These are phyloP conservation scores for Remersonia thermophila DNA, from an alignment of 2,329 filamentous ascomycete species.

Conservation along the genomic window DNA sequence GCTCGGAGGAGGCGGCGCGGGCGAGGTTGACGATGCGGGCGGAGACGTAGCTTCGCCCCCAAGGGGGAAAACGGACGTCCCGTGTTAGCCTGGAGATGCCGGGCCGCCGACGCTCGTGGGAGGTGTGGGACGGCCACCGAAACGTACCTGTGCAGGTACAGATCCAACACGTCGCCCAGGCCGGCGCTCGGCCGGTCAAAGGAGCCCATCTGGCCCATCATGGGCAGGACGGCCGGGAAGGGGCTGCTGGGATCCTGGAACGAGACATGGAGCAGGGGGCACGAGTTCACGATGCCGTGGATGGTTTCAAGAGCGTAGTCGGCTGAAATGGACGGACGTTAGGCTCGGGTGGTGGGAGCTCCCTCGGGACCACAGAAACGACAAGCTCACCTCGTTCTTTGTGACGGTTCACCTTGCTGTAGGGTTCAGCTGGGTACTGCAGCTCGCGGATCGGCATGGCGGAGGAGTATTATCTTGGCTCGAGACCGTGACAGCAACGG, in stretches of 20 bases:
- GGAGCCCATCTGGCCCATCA: slow-evolving; percentile 74
- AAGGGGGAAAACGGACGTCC: too few species aligned
- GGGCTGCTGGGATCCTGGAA: slow-evolving; percentile 54
- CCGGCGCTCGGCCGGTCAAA: slow-evolving; percentile 50
- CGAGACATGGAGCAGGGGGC: slow-evolving; percentile 67
- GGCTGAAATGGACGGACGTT: neutral
- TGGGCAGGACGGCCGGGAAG: slow-evolving; percentile 68
- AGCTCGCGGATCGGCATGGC: slow-evolving; percentile 28
- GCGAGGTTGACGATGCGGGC: slow-evolving; percentile 62
- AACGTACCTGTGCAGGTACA: slow-evolving; percentile 60
- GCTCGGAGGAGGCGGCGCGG: slow-evolving; percentile 17
- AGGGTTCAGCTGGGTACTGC: slow-evolving; percentile 50
- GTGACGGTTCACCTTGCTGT: slow-evolving; percentile 56
- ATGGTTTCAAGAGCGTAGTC: slow-evolving; percentile 66
- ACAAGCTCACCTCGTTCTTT: slow-evolving; percentile 43
- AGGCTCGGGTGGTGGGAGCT: neutral
- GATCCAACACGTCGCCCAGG: slow-evolving; percentile 53
- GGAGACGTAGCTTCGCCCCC: slow-evolving; percentile 57
- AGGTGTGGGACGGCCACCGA: too few species aligned
- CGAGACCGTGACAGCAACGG: too few species aligned
- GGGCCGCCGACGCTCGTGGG: too few species aligned
- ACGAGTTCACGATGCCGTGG: slow-evolving; percentile 61
- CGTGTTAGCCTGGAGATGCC: too few species aligned
- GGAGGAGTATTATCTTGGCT: too few species aligned
- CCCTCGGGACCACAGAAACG: neutral